A percentile compares a stretch with the other conserved stretches of the same genome.
phyloP scores from a whole-genome alignment of 495 filamentous ascomycete species.

The Neurospora sp. region DNA sequence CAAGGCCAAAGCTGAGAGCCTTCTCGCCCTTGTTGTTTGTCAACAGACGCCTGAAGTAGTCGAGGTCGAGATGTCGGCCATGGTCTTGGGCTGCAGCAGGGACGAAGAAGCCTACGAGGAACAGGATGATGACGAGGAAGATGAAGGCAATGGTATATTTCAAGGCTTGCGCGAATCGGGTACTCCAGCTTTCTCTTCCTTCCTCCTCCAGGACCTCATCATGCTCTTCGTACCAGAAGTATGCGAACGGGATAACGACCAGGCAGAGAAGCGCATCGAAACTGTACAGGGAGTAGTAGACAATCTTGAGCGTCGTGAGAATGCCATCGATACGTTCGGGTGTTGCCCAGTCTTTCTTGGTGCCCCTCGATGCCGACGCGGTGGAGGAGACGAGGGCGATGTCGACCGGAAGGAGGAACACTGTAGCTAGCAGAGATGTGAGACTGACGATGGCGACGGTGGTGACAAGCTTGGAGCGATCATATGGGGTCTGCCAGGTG shows the following conservation, averaged over 20 bases:
- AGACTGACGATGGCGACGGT: slow-evolving; percentile 77
- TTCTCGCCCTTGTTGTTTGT: slow-evolving; percentile 85
- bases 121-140: slow-evolving; percentile 66
- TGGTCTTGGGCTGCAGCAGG: slow-evolving; percentile 58
- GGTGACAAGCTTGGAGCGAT: slow-evolving; percentile 71
- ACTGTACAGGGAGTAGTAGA: slow-evolving; percentile 90
- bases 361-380: slow-evolving; percentile 59
- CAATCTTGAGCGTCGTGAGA: slow-evolving; percentile 64
- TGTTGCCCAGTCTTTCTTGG: slow-evolving; percentile 90
- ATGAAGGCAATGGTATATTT: slow-evolving; percentile 90
- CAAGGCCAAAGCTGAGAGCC: slow-evolving; percentile 78
- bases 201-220: slow-evolving; percentile 74
- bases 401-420: slow-evolving; percentile 88
- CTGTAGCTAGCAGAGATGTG: slow-evolving; percentile 78
- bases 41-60: slow-evolving; percentile 82
- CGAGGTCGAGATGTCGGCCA: slow-evolving; percentile 59
- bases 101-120: slow-evolving; percentile 87
- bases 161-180: slow-evolving; percentile 66
- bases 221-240: slow-evolving; percentile 98
- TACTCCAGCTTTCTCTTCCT: slow-evolving; percentile 56
- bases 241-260: slow-evolving; percentile 84
- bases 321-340: slow-evolving; percentile 67
- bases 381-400: slow-evolving; percentile 90
- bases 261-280: slow-evolving; percentile 87
- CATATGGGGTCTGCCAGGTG: slow-evolving; percentile 76